Conservation (phyloP, 257 asterid genomes). For the Paraleonurus japonicus region DNA sequence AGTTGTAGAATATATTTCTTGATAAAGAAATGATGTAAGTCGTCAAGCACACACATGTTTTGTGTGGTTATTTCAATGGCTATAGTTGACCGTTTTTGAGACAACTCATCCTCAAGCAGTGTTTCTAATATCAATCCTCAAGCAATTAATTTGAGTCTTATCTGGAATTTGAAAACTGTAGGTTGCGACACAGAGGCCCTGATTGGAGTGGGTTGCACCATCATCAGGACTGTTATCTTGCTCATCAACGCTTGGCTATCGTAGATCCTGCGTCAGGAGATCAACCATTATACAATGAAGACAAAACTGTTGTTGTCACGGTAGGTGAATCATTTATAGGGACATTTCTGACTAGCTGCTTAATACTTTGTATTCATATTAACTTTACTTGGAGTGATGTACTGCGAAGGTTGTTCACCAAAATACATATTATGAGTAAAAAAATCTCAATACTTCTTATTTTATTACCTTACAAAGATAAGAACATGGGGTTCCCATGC, state of each 20-base stretch:
- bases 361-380: background rate
- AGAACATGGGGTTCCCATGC: background rate
- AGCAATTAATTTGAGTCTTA: constrained; percentile 1
- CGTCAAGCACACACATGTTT: background rate
- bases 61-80: background rate
- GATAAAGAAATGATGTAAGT: background rate
- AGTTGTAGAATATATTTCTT: background rate
- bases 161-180: constrained; percentile 33
- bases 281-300: constrained; percentile 96
- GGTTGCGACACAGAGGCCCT: constrained; percentile 98
- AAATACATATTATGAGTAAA: background rate
- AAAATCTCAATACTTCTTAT: background rate
- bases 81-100: background rate
- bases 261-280: constrained; percentile 97
- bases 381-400: background rate
- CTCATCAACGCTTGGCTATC: constrained; percentile 93
- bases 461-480: background rate
- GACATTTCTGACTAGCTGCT: constrained; percentile 14
- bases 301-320: constrained; percentile 87
- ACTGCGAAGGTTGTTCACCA: background rate
- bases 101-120: background rate
- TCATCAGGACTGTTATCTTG: constrained; percentile 79
- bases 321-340: constrained; percentile 40
- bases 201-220: constrained; percentile 98
- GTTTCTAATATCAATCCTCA: background rate